phyloP scores from a whole-genome alignment of 768 basidiomycete species.

The Scleroderma citrinum region DNA sequence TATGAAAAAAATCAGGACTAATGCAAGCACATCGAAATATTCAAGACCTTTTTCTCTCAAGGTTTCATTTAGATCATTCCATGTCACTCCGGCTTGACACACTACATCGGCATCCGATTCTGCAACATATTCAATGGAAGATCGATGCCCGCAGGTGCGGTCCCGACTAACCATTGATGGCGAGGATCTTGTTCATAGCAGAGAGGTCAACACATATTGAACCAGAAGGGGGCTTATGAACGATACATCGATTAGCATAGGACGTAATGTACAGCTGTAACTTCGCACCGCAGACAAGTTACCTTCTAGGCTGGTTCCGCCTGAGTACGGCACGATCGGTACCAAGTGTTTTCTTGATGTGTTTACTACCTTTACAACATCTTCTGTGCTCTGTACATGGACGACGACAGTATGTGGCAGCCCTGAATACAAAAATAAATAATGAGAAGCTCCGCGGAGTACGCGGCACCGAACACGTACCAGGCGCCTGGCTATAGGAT shows the following conservation, averaged over 20 bases:
- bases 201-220: slow-evolving; percentile 57
- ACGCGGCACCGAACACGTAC: slow-evolving; percentile 32
- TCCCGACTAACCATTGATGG: slow-evolving; percentile 39
- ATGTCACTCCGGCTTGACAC: slow-evolving; percentile 68
- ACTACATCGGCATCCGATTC: slow-evolving; percentile 64
- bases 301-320: slow-evolving; percentile 80
- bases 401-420: slow-evolving; percentile 34
- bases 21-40: neutral
- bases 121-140: slow-evolving; percentile 18
- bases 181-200: slow-evolving; percentile 54
- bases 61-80: slow-evolving; percentile 66
- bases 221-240: slow-evolving; percentile 25
- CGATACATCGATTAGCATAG: neutral
- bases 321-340: slow-evolving; percentile 73
- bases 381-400: slow-evolving; percentile 59
- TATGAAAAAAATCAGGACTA: neutral
- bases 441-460: neutral
- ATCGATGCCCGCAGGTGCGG: slow-evolving; percentile 4
- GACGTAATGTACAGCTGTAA: neutral
- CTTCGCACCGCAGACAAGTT: slow-evolving; percentile 65
- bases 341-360: slow-evolving; percentile 62
- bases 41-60: slow-evolving; percentile 48
- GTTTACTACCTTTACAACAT: slow-evolving; percentile 73
- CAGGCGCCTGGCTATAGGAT: slow-evolving; percentile 57
- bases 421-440: neutral